Base-by-base conservation (phyloP, 352 stramenopile genomes). In the Globisporangium cederbergense region DNA sequence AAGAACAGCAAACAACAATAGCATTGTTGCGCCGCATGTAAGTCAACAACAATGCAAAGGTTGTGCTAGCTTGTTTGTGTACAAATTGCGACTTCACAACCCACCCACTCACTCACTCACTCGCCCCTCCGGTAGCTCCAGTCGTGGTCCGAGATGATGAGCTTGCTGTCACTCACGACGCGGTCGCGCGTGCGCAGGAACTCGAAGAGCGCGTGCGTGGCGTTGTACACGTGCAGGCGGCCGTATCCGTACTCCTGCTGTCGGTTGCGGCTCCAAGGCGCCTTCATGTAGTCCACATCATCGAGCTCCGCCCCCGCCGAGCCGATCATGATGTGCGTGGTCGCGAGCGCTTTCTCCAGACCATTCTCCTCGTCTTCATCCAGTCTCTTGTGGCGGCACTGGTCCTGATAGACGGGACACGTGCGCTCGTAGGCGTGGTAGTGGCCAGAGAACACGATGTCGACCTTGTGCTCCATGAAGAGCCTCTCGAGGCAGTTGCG, bases 321-420 rank as follows among this genome's bases (percentile, higher is more conserved):
- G 42, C 76, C 76, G 43, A 83, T 66, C 73, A 81, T 83, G 53
- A 83, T 67, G 54, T 81, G 73, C 10, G 66, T 62, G 1, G 76
- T 64, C 6, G 68, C 76, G 30, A 62, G 51, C 18, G 68, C 64
- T 5, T 63, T 52, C 14, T 70, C 67, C 22, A 47, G 13, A 4
- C 47, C 57, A 22, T 32, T 53, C 7, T 38, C n/a, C 7, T 46
- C 40, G 14, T 36, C 2, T 2, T 36, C 32, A 36, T 8, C 7
- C 32, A 68, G 20, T 0, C 45, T 36, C 20, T 68, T 66, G 18
- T 60, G 53, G 13, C 58, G 40, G 59, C 70, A 77, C 25, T 65
- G 18, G 30, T 62, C 51, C 28, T 76, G 46, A 22, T 63, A 73
- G 32, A 75, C 68, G 28, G 71, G 67, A 18, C 60, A 72, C 38